Percentiles rank a stretch among this genome's conserved stretches.
These are phyloP conservation scores for Pyrenochaeta sp. DNA, from an alignment of 2,329 filamentous ascomycete genomes.

Conservation along the genomic window DNA sequence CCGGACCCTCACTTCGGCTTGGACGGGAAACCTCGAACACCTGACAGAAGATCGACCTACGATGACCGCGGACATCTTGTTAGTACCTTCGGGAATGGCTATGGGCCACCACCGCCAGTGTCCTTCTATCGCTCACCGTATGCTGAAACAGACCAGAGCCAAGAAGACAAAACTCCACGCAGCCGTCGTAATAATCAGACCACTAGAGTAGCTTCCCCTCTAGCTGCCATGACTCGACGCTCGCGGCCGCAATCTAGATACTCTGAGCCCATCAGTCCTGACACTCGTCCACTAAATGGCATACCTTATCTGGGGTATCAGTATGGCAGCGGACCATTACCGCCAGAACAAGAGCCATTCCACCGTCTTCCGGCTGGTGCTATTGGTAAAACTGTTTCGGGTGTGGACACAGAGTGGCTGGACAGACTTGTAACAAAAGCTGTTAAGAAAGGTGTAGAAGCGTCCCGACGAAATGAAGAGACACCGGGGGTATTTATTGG, in stretches of 20 bases:
- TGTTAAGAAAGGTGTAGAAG: conserved; percentile 32
- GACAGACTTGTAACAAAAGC: conserved; percentile 26
- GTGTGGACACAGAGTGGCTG: conserved; percentile 25
- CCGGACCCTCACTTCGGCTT: conserved; percentile 20
- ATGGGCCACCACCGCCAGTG: conserved; percentile 9
- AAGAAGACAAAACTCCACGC: conserved; percentile 7
- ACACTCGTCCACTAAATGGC: conserved; percentile 4
- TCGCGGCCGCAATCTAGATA: conserved; percentile 10
- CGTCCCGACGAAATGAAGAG: conserved; percentile 15
- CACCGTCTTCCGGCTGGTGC: neutral
- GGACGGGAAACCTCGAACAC: conserved; percentile 17
- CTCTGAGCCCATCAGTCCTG: conserved; percentile 20
- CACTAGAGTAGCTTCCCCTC: neutral
- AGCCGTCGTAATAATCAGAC: conserved; percentile 1
- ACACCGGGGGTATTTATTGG: conserved; percentile 1
- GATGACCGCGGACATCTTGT: conserved; percentile 26
- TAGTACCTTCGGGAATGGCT: neutral
- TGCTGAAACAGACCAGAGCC: conserved; percentile 17
- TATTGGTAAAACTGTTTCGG: neutral
- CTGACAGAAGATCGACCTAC: conserved; percentile 11
- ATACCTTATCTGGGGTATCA: conserved; percentile 24
- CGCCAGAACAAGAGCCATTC: conserved; percentile 9
- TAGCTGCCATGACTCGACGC: neutral
- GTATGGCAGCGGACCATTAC: conserved; percentile 41
- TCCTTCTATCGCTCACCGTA: conserved; percentile 24